Base-by-base conservation (phyloP, 176 grass and related monocot species). In the Saccharum spontaneum region DNA sequence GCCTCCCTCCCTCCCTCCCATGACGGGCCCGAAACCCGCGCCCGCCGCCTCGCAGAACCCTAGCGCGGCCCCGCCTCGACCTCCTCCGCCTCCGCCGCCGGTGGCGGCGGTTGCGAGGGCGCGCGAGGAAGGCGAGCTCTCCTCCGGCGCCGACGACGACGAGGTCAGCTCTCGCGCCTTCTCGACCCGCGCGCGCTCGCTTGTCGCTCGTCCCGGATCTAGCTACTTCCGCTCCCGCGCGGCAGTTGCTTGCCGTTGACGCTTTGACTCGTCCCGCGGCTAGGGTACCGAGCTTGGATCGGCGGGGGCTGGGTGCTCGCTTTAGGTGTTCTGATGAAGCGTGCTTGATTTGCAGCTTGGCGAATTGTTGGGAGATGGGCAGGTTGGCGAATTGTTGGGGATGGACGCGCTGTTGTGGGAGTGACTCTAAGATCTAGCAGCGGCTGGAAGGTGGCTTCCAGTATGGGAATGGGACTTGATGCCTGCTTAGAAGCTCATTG, bases 61-160 rank as follows among this genome's bases (percentile, higher is more conserved):
- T 84, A 87, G 50, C 85, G 75, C 80, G 49, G 15, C 49, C 16
- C 23, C 7, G 24, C 69, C 75, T 24, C 59, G 8, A 0, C 69
- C 0, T 5, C 59, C n/a, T 8, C 70, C 44, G 5, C 23, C 71
- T 0, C n/a, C 71, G 7, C 4, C 24, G 5, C 16, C 48, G 36
- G 3, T 37, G 23, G 12, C 80, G 14, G 79, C 79, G 50, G n/a
- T 67, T 48, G 39, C 48, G 61, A 76, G 81, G 89, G 52, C 73
- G 82, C 93, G 90, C 23, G 90, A 94, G 85, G 93, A 92, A 69
- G 87, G 93, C 23, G 93, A 92, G 79, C 61, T 92, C 78, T 94
- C 93, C 16, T 92, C 90, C 61, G 90, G 90, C 73, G 84, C 76
- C 26, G 90, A 87, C 75, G 93, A 90, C 67, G 90, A 90, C 49